Base-by-base conservation (phyloP, 2,329 filamentous ascomycete species). In the Talaromyces sp. region DNA sequence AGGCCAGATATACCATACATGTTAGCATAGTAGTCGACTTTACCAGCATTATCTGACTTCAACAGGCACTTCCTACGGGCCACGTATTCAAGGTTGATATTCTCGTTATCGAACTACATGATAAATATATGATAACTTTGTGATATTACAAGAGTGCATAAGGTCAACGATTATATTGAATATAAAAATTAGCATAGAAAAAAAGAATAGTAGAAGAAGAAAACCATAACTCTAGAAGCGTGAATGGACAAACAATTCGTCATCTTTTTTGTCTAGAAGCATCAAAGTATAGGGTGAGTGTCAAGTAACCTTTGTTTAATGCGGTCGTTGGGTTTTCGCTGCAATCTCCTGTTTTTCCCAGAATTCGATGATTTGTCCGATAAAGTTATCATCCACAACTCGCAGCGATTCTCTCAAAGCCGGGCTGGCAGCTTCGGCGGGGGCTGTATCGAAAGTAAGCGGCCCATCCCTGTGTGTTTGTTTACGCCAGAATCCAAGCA, bases 401-500 rank as follows among this genome's bases (percentile, higher is more conserved):
- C 54, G 54, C 54, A 22, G 22, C 27, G 54, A 57, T 35, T 57
- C 33, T 57, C 54, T 39, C 54, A 57, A 57, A 57, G 54, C 54
- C 22, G 27, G 54, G 54, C 54, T 57, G 10, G 54, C 22, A 39
- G 54, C 54, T 57, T 57, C 54, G 54, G 54, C 54, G 22, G 54
- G 24, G 8, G 54, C 33, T 57, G 54, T 57, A 27, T 57, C 54
- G n/a, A 57, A 57, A 57, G 33, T 57, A 57, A 57, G 22, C 14
- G 24, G 11, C 39, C 54, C 54, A 35, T 57, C 54, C 27, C 54
- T 39, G 39, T 39, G 54, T 33, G 31, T 39, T 57, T 57, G 54
- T 39, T 39, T 57, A 57, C 54, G 54, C 54, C 54, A 57, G 54
- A 57, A 57, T 57, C 27, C 33, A 57, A 57, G 54, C 11, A 57